A percentile compares a stretch with the other conserved stretches of the same genome.
phyloP scores from a whole-genome alignment of 768 basidiomycete species.

The Pholiota conissans region DNA sequence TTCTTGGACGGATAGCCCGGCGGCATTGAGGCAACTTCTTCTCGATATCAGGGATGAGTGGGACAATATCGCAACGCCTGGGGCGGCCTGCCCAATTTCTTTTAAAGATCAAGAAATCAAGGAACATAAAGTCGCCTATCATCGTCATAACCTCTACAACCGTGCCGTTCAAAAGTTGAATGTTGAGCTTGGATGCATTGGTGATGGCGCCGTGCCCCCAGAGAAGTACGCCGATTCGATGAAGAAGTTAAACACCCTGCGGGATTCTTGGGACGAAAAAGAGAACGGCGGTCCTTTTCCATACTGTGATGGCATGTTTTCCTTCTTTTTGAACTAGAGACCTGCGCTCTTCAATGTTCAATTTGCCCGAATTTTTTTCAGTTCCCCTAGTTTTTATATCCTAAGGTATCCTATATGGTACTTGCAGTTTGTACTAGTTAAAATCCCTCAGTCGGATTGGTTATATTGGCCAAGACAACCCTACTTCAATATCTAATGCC shows the following conservation, averaged over 20 bases:
- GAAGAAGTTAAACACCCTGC: neutral
- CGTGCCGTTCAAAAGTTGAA: neutral
- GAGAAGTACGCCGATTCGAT: neutral
- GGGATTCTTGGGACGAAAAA: neutral
- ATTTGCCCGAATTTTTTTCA: too few species aligned
- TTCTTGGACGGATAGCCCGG: conserved; percentile 5
- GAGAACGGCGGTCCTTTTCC: neutral
- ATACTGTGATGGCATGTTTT: neutral
- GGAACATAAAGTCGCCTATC: neutral
- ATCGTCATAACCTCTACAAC: neutral
- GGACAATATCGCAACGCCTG: neutral
- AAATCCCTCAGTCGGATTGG: too few species aligned
- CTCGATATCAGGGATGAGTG: neutral
- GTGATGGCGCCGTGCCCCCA: neutral
- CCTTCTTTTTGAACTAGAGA: neutral
- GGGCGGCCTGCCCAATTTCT: neutral
- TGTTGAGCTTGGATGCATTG: neutral
- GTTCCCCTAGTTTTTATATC: too few species aligned
- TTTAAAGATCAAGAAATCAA: neutral
- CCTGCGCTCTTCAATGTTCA: neutral
- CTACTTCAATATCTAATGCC: too few species aligned
- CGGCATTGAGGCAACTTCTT: neutral
- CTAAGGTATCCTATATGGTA: too few species aligned
- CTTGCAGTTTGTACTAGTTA: too few species aligned
- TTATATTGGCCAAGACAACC: too few species aligned